Evolutionary conservation across 2,329 filamentous ascomycete genomes (phyloP), one percentile per base, ranked within the genome.

Genomic region (Fonsecaea pugnacius): DNA sequence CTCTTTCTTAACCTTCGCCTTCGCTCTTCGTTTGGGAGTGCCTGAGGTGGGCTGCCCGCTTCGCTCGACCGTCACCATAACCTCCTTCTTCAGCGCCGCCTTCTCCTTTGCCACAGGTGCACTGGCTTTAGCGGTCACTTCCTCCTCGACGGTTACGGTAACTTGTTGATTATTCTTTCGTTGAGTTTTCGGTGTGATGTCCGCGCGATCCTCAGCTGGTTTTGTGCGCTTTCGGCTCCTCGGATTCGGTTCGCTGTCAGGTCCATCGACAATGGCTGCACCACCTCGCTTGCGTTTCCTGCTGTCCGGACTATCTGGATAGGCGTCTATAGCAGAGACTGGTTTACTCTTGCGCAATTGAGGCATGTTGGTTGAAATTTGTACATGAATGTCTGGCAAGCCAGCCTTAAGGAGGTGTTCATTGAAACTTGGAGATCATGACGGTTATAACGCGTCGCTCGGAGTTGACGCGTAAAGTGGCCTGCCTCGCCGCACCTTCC

Each of bases 211-310:
- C 3, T 61, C 56, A 16, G 30, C 32, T 32, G 51, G 21, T 33
- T 60, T 64, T 30, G 58, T 38, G 43, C 50, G 51, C 21, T 59
- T 56, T 30, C 56, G 36, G n/a, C 38, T 36, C 38, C 56, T 55
- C 6, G 63, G 55, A 48, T 32, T 65, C 10, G 14, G 9, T 38
- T 27, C 43, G 50, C n/a, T 33, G 3, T 18, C 30, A 27, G 38
- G 30, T 24, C 52, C 33, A n/a, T 9, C 35, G 32, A 21, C 21
- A 24, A 6, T 12, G 21, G 21, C 6, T 52, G 55, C 16, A 33
- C 5, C 7, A 33, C 8, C 54, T 30, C 58, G 58, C 58, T 67
- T 67, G 16, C 65, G 65, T 48, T 67, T 67, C 35, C 35, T 60
- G 51, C 30, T 55, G 24, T 27, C 32, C 4, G 43, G 52, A 2